A percentile compares a stretch with the other conserved stretches of the same genome.
Conservation (phyloP, 2,329 filamentous ascomycete genomes). For the Davidsoniella eucalypti region DNA sequence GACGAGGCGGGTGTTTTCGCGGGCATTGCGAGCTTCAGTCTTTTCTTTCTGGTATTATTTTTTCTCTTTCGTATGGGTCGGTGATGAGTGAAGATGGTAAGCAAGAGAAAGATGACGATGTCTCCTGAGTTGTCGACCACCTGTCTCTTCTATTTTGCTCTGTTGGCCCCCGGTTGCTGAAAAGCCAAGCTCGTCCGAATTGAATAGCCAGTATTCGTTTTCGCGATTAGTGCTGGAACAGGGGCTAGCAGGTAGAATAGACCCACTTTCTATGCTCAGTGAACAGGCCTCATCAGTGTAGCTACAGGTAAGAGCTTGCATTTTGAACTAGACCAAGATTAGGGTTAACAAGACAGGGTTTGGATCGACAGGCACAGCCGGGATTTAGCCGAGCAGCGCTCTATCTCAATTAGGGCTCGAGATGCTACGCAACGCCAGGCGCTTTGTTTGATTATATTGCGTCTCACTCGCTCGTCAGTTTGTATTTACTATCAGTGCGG, state of each 20-base stretch:
- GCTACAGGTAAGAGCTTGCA: background rate
- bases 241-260: background rate
- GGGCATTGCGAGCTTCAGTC: background rate
- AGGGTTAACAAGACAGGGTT: background rate
- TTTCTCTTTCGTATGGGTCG: background rate
- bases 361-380: background rate
- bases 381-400: slow-evolving; percentile 1
- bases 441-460: background rate
- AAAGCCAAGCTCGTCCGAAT: background rate
- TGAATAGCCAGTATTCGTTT: background rate
- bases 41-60: background rate
- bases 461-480: background rate
- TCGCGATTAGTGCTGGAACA: background rate
- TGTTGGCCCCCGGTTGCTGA: background rate
- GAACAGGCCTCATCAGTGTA: background rate
- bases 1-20: slow-evolving; percentile 15
- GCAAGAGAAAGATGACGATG: background rate
- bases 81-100: background rate
- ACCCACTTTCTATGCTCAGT: background rate
- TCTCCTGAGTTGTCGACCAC: no score
- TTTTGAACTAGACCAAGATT: no score
- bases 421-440: slow-evolving; percentile 1
- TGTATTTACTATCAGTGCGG: background rate
- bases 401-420: background rate
- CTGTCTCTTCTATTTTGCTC: background rate